Evolutionary conservation across 139 green algal species (phyloP), one percentile per base, ranked within the genome.

Genomic region (Astrephomene gubernaculifera): DNA sequence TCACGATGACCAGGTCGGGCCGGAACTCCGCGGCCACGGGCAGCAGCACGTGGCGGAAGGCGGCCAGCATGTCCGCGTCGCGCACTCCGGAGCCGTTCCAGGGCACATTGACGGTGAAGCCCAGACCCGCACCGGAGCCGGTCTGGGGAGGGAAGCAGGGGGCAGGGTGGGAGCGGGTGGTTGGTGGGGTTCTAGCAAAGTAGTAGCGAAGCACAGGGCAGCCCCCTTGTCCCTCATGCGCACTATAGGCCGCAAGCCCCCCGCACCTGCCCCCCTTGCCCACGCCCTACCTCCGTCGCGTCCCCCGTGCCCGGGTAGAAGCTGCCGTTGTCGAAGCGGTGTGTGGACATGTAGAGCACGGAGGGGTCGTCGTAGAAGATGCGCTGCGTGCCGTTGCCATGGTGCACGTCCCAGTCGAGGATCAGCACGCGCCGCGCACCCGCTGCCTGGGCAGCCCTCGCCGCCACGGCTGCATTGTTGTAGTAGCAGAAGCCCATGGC

Each of bases 401-500:
- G 95, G 86, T 98, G 95, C 57, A 97, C 93, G 75, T 96, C 92
- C 92, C 92, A 97, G 88, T 97, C 93, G 54, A 97, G 71, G 57
- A 97, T 93, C 54, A 98, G 64, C 53, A 97, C 91, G 0, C 90
- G 85, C 71, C 90, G 69, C 0, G 89, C 91, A 21, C 88, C 89
- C 25, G 72, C 72, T 49, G 87, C 31, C 49, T 82, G 81, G 4
- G 87, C 87, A 27, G 91, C 92, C 5, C 89, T 74, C 25, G 91
- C 94, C n/a, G 93, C 91, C 44, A 94, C 89, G 19, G 89, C 91
- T 29, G 89, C 89, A 64, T 92, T 96, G 92, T 98, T 98, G 93
- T 94, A 97, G 82, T 97, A 96, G 91, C 95, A 98, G 87, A 98
- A 98, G 53, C 95, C 95, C 94, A 97, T 97, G 36, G 95, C 90